These are phyloP conservation scores for Hypomontagnella monticulosa DNA, from an alignment of 495 filamentous ascomycete genomes.

Conservation along the genomic window DNA sequence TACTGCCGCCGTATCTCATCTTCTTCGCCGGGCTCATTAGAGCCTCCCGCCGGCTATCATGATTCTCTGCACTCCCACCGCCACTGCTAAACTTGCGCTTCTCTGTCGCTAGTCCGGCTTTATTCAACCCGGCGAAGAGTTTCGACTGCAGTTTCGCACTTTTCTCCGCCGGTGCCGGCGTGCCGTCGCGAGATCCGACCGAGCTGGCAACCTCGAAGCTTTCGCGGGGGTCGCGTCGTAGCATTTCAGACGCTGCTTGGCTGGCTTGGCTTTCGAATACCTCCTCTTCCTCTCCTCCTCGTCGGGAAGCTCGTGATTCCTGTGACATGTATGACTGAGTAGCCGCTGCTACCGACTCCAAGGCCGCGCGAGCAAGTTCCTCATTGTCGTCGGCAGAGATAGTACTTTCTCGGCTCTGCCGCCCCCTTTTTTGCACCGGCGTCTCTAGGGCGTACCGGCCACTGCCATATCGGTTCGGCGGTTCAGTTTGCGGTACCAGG, in stretches of 20 bases:
- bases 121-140: slow-evolving; percentile 73
- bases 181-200: slow-evolving; percentile 54
- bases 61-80: slow-evolving; percentile 48
- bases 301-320: slow-evolving; percentile 45
- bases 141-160: slow-evolving; percentile 68
- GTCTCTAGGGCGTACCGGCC: slow-evolving; percentile 42
- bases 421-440: slow-evolving; percentile 48
- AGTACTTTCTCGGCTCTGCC: slow-evolving; percentile 83
- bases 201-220: slow-evolving; percentile 60
- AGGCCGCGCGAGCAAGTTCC: slow-evolving; percentile 63
- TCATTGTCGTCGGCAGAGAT: slow-evolving; percentile 85
- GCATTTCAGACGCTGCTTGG: slow-evolving; percentile 65
- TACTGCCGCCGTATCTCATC: slow-evolving; percentile 58
- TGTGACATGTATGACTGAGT: slow-evolving; percentile 54
- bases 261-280: slow-evolving; percentile 61
- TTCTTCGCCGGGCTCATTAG: slow-evolving; percentile 65
- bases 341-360: slow-evolving; percentile 64
- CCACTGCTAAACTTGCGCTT: slow-evolving; percentile 70
- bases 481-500: slow-evolving; percentile 66
- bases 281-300: slow-evolving; percentile 50
- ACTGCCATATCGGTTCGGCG: slow-evolving; percentile 51
- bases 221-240: slow-evolving; percentile 61
- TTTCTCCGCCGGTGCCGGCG: slow-evolving; percentile 55
- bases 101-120: slow-evolving; percentile 56
- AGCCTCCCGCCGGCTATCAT: slow-evolving; percentile 44